Evolutionary conservation across 164 flowering plant species (phyloP).

Genomic region (Annona cherimola): DNA sequence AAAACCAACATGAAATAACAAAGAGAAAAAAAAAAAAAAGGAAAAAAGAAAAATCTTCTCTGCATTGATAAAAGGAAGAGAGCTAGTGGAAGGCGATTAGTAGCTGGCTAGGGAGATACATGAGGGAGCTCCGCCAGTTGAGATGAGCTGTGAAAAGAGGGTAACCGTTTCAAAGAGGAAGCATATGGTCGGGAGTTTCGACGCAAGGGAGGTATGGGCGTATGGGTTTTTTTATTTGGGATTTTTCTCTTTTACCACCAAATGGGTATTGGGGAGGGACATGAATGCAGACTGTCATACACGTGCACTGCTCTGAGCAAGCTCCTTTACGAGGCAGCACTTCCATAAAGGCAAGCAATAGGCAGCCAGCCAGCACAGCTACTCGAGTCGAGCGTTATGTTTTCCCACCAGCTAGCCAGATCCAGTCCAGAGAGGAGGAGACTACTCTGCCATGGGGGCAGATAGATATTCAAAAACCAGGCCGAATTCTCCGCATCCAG

Average conservation of each 20-base stretch:
- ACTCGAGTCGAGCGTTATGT: background rate
- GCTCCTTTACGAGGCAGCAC: constrained; percentile 53
- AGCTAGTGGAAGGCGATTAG: too few species aligned
- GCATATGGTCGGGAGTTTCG: background rate
- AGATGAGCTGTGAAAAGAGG: background rate
- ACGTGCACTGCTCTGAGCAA: constrained; percentile 67
- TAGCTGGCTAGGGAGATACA: too few species aligned
- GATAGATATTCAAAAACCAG: constrained; percentile 6
- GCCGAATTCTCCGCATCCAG: constrained; percentile 21
- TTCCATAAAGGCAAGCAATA: constrained; percentile 16
- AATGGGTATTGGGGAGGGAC: constrained; percentile 15
- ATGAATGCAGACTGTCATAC: constrained; percentile 47
- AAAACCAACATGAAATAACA: too few species aligned
- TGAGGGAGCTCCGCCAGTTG: background rate
- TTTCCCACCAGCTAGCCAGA: background rate
- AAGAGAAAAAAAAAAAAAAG: too few species aligned
- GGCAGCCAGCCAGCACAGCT: background rate
- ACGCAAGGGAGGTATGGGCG: constrained; percentile 28
- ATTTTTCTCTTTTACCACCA: background rate
- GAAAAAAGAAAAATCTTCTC: too few species aligned
- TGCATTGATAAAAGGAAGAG: too few species aligned
- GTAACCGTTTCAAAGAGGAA: constrained; percentile 1
- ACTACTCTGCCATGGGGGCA: constrained; percentile 7
- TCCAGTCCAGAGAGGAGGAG: background rate
- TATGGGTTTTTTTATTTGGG: constrained; percentile 11